These are phyloP conservation scores for Senna siamea DNA, from an alignment of 306 rosid species.

Conservation along the genomic window DNA sequence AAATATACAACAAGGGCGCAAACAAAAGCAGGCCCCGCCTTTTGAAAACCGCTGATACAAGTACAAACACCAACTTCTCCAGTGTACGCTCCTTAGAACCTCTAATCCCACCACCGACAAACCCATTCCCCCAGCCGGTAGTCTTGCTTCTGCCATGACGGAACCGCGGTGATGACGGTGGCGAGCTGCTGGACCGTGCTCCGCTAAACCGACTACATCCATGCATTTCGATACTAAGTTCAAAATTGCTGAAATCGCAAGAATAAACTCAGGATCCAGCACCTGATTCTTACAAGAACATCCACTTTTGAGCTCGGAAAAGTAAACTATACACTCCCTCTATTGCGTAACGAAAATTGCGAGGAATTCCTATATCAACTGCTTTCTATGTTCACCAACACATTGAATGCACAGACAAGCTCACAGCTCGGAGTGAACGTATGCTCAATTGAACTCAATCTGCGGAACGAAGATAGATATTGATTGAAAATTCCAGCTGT, in stretches of 20 bases:
- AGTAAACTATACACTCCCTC: background rate
- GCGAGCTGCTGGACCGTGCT: conserved; percentile 52
- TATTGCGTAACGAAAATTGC: background rate
- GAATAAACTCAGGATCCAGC: conserved; percentile 28
- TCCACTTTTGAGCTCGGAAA: conserved; percentile 15
- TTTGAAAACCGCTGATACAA: conserved; percentile 72
- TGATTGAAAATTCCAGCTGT: background rate
- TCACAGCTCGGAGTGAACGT: background rate
- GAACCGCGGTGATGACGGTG: conserved; percentile 75
- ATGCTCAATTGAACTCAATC: background rate
- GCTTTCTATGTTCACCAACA: background rate
- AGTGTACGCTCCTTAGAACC: conserved; percentile 51
- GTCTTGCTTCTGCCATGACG: conserved; percentile 71
- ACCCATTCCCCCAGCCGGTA: conserved; percentile 19
- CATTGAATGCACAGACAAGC: background rate
- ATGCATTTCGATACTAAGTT: conserved; percentile 56
- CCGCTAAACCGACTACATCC: conserved; percentile 73
- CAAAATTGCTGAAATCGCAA: background rate
- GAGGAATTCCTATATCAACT: background rate
- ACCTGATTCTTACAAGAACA: conserved; percentile 5
- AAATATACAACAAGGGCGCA: conserved; percentile 85
- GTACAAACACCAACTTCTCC: conserved; percentile 59
- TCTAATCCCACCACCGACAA: conserved; percentile 25
- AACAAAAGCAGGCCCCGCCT: conserved; percentile 80
- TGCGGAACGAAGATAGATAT: background rate